These are phyloP conservation scores for Tulasnella sp. DNA, from an alignment of 768 basidiomycete genomes.

Conservation along the genomic window DNA sequence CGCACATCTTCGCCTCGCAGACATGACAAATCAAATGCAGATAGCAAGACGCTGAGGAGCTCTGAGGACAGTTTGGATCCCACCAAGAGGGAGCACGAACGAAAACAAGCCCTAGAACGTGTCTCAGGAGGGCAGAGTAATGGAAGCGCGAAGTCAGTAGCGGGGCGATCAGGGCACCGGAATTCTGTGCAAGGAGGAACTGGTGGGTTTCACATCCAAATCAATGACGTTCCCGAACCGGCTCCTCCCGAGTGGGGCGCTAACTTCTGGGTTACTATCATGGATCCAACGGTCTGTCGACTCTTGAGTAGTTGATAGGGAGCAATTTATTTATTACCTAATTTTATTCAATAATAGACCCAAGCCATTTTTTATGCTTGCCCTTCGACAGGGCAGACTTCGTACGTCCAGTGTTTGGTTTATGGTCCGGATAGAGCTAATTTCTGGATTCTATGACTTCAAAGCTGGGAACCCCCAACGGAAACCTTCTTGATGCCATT, in stretches of 20 bases:
- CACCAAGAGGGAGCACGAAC: neutral
- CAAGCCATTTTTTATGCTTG: slow-evolving; percentile 75
- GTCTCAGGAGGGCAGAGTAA: neutral
- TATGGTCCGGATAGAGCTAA: too few species aligned
- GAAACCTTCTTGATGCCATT: slow-evolving; percentile 58
- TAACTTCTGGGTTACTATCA: slow-evolving; percentile 89
- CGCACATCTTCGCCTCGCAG: neutral
- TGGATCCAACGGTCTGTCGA: slow-evolving; percentile 68
- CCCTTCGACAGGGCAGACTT: slow-evolving; percentile 77
- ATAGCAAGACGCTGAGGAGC: neutral
- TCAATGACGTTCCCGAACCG: slow-evolving; percentile 2
- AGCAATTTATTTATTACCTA: neutral
- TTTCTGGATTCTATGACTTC: neutral
- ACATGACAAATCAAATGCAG: neutral
- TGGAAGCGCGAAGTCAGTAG: neutral
- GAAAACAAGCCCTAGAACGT: neutral
- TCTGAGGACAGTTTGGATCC: too few species aligned
- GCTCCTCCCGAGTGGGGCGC: slow-evolving; percentile 52
- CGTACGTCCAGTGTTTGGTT: too few species aligned
- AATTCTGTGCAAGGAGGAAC: neutral
- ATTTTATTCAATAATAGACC: slow-evolving; percentile 26
- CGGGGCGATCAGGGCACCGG: neutral
- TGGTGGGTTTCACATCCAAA: neutral
- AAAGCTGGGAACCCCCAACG: slow-evolving; percentile 81
- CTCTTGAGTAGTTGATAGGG: neutral